Conservation (phyloP, 768 basidiomycete genomes). For the Tulasnella sp. region DNA sequence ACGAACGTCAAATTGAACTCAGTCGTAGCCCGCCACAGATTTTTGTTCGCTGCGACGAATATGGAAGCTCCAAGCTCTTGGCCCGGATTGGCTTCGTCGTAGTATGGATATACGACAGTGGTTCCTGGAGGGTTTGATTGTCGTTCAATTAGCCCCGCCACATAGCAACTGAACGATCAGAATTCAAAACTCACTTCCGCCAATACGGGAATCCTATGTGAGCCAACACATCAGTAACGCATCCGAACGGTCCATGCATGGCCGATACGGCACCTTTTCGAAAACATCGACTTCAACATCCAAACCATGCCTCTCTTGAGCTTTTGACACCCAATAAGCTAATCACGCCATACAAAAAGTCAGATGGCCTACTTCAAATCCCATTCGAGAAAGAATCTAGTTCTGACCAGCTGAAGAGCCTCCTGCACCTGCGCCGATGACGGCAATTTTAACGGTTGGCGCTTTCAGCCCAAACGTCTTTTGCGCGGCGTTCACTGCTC, state of each 20-base stretch:
- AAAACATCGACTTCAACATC: conserved; percentile 76
- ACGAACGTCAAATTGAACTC: conserved; percentile 62
- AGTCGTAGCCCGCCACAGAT: conserved; percentile 59
- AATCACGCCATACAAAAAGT: background rate
- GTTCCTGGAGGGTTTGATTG: conserved; percentile 52
- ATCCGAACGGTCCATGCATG: background rate
- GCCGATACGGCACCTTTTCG: conserved; percentile 36
- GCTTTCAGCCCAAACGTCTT: background rate
- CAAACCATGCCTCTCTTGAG: conserved; percentile 51
- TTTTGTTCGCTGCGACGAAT: conserved; percentile 68
- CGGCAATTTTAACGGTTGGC: conserved; percentile 44
- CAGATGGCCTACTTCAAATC: too few species aligned
- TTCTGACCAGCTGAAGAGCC: conserved; percentile 55
- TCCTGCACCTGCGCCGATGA: conserved; percentile 84
- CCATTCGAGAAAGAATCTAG: too few species aligned
- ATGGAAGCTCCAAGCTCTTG: conserved; percentile 84
- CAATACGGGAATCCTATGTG: conserved; percentile 48
- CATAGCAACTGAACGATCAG: background rate
- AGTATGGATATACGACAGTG: conserved; percentile 65
- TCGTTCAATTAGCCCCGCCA: too few species aligned
- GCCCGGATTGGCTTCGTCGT: conserved; percentile 45
- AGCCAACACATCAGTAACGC: background rate
- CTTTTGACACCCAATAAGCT: conserved; percentile 74
- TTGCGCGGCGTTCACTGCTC: too few species aligned
- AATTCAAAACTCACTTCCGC: conserved; percentile 60